Conservation (phyloP, 495 filamentous ascomycete species). For the Margaritispora aquatica region DNA sequence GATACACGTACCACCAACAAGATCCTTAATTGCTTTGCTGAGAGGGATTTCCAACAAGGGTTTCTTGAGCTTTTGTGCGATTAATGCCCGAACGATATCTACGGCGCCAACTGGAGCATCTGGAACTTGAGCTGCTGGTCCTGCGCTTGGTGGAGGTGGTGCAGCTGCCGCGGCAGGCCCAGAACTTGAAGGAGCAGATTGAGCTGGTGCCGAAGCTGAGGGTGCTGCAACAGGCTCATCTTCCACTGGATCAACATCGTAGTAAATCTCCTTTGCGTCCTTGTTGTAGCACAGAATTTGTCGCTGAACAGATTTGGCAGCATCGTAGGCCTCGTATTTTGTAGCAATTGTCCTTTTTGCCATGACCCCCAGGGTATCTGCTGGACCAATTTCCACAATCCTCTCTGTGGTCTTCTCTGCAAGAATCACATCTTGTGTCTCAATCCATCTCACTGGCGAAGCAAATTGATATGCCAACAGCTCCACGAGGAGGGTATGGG, state of each 20-base stretch:
- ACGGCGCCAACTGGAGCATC: constrained; percentile 83
- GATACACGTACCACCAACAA: constrained; percentile 80
- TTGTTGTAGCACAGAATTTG: constrained; percentile 99
- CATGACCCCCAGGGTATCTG: constrained; percentile 98
- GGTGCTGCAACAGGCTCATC: constrained; percentile 72
- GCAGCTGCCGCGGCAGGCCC: constrained; percentile 49
- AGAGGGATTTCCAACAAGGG: constrained; percentile 79
- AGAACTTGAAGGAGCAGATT: constrained; percentile 44
- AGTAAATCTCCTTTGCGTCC: constrained; percentile 98
- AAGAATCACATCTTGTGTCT: constrained; percentile 98
- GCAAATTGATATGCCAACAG: constrained; percentile 99
- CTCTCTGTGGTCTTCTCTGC: constrained; percentile 92
- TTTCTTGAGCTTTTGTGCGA: constrained; percentile 99
- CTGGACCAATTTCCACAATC: constrained; percentile 95
- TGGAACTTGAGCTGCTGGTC: constrained; percentile 82
- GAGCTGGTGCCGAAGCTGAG: constrained; percentile 33
- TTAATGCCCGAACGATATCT: constrained; percentile 81
- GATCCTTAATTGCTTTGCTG: constrained; percentile 96
- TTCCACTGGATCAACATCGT: constrained; percentile 92
- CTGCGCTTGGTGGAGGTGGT: constrained; percentile 61
- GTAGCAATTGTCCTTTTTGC: constrained; percentile 91
- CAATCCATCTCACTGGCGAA: constrained; percentile 97
- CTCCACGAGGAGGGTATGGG: constrained; percentile 96
- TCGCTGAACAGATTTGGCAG: constrained; percentile 87
- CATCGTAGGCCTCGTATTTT: constrained; percentile 99